Base-by-base conservation (phyloP, 2,329 filamentous ascomycete genomes). In the Curvularia lunata region DNA sequence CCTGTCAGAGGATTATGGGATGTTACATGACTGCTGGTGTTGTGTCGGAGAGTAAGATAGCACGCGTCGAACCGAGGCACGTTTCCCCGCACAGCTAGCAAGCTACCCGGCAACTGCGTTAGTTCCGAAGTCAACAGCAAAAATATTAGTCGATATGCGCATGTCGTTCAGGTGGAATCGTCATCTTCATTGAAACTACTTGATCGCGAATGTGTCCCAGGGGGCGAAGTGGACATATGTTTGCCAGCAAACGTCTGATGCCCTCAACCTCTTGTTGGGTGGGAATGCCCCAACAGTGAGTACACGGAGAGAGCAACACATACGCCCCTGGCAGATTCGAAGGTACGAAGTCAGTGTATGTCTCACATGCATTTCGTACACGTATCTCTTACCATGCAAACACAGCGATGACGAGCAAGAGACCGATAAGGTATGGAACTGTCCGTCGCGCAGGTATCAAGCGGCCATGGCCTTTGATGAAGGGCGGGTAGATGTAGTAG, bases 401-500 rank as follows among this genome's bases (percentile, higher is more conserved):
- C 1, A 60, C 57, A 0, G 58, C 63, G 8, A 67, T 21, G 8
- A 68, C 65, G 7, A 67, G 37, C 2, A 66, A 16, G 1, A 52
- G 16, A 0, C 67, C 67, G 4, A 59, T 45, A 51, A 62, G 60
- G n/a, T 70, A 65, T n/a, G 67, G 63, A 5, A 70, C 58, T 3
- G 59, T 62, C 9, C 65, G 61, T 32, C 61, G 62, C 12, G 64
- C 65, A 9, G 65, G 30, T 6, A 70, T 60, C 27, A 67, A 47
- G 2, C 64, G 65, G 1, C 67, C 66, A 48, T 70, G 65, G 2
- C 67, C 65, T 10, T 48, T 65, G 46, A 70, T 68, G 28, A 56
- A 65, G 12, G 67, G 65, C 8, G 67, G 67, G 12, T 65, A 62
- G 55, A 70, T 70, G 58, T 65, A 62, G 51, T 63, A 61, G 10